Evolutionary conservation across 352 stramenopile genomes (phyloP), one percentile per base, ranked within the genome.

Genomic region (Phytophthora pluvialis): DNA sequence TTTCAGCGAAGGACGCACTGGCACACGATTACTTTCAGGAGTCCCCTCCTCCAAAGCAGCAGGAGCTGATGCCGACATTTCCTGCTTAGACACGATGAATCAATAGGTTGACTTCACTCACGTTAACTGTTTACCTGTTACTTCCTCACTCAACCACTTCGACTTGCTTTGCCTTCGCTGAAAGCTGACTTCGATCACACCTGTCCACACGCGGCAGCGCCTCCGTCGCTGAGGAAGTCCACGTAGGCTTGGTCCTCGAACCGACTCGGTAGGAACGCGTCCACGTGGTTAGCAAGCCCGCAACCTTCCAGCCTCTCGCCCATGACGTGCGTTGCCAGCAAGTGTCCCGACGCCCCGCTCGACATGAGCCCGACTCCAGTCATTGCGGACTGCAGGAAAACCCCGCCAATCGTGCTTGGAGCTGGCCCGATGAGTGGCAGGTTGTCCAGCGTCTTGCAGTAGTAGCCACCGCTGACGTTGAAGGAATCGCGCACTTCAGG

Each of bases 61-160:
- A 89, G 54, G 78, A 89, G 43, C 68, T 90, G n/a, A 95, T 95
- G 88, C 86, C 88, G 6, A 89, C 81, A 15, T 95, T 95, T 28
- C 70, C 70, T 60, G 65, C 65, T 11, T 78, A 72, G 52, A 71
- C n/a, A 53, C 46, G 15, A 46, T 8, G n/a, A 47, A 64, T 43
- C 47, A 42, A 56, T 48, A 49, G 45, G 25, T 51, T 36, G 47
- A 60, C 31, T 53, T 42, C 45, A 57, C 29, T 38, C 38, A 51
- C 28, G 13, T 18, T 21, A 42, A 33, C 42, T 52, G 53, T 51
- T 12, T 49, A 56, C 18, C 36, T 43, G 16, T 51, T 46, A 50
- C 33, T 51, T 45, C 9, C 46, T 54, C 18, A 45, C 29, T 65
- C 13, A 36, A 55, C 28, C 46, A 44, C 13, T 53, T 64, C 8